phyloP scores from a whole-genome alignment of 1,284 basidiomycete species.

The Volvariella volvacea region DNA sequence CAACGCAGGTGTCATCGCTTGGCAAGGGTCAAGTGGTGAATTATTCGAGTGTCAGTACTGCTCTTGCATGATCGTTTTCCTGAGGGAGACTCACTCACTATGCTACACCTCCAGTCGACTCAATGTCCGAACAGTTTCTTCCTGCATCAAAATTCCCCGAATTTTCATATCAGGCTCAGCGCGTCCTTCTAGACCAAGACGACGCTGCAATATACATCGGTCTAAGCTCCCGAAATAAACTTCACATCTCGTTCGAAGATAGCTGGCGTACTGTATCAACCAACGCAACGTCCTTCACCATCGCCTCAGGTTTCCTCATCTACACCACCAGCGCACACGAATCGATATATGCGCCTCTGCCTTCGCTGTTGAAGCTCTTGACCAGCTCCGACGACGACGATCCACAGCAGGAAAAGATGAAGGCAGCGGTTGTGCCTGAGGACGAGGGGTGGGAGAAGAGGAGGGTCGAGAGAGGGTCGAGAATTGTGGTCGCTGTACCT shows the following conservation, averaged over 20 bases:
- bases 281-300: slow-evolving; percentile 74
- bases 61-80: not conserved
- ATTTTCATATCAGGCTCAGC: slow-evolving; percentile 46
- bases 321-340: slow-evolving; percentile 86
- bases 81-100: not conserved
- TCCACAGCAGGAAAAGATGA: slow-evolving; percentile 6
- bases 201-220: slow-evolving; percentile 49
- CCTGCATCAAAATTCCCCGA: slow-evolving; percentile 45
- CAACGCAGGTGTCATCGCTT: slow-evolving; percentile 17
- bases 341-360: slow-evolving; percentile 67
- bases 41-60: slow-evolving; percentile 41
- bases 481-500: slow-evolving; percentile 81
- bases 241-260: slow-evolving; percentile 38
- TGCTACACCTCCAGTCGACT: slow-evolving; percentile 10
- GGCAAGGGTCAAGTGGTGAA: slow-evolving; percentile 46
- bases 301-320: slow-evolving; percentile 80
- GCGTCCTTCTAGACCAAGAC: slow-evolving; percentile 13
- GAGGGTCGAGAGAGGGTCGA: slow-evolving; percentile 80
- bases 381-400: slow-evolving; percentile 17
- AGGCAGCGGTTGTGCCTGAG: slow-evolving; percentile 4
- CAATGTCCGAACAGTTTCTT: slow-evolving; percentile 20
- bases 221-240: slow-evolving; percentile 57
- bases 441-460: slow-evolving; percentile 59
- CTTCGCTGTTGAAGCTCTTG: slow-evolving; percentile 24
- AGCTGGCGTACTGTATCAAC: slow-evolving; percentile 35